phyloP scores from a whole-genome alignment of 805 yeast species.

The Wickerhamomyces canadensis region DNA sequence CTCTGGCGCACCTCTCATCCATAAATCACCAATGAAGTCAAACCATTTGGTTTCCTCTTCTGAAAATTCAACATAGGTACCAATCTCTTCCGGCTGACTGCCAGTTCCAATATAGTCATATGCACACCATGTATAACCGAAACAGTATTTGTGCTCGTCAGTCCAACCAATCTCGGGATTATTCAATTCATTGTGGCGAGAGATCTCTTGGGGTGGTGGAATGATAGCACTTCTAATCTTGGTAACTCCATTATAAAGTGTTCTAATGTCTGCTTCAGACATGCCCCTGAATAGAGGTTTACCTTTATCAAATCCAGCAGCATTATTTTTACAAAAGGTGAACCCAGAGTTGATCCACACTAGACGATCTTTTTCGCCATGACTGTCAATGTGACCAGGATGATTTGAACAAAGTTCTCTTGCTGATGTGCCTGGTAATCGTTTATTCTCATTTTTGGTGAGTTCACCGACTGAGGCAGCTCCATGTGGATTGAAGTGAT shows the following conservation, averaged over 20 bases:
- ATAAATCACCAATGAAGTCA: constrained; percentile 21
- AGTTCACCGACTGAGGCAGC: constrained; percentile 35
- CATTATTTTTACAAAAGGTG: constrained; percentile 44
- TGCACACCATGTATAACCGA: constrained; percentile 42
- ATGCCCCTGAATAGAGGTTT: constrained; percentile 29
- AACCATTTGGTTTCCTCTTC: constrained; percentile 12
- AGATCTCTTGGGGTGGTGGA: constrained; percentile 30
- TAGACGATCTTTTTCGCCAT: constrained; percentile 28
- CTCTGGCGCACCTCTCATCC: constrained; percentile 18
- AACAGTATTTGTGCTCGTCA: constrained; percentile 29
- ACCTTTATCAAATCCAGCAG: constrained; percentile 32
- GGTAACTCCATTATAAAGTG: constrained; percentile 28
- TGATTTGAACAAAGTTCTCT: constrained; percentile 53
- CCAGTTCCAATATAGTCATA: constrained; percentile 35
- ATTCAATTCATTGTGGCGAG: constrained; percentile 20
- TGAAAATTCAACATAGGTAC: constrained; percentile 11
- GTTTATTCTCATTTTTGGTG: constrained; percentile 16
- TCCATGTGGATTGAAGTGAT: constrained; percentile 30
- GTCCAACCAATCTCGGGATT: constrained; percentile 37
- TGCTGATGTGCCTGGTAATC: constrained; percentile 10
- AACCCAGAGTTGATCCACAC: constrained; percentile 73
- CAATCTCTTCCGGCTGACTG: constrained; percentile 8
- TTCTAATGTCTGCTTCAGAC: constrained; percentile 23
- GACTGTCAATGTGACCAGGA: constrained; percentile 52
- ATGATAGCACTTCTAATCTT: constrained; percentile 32